phyloP scores from a whole-genome alignment of 139 green algal genomes.

The Coelastrella sp. region DNA sequence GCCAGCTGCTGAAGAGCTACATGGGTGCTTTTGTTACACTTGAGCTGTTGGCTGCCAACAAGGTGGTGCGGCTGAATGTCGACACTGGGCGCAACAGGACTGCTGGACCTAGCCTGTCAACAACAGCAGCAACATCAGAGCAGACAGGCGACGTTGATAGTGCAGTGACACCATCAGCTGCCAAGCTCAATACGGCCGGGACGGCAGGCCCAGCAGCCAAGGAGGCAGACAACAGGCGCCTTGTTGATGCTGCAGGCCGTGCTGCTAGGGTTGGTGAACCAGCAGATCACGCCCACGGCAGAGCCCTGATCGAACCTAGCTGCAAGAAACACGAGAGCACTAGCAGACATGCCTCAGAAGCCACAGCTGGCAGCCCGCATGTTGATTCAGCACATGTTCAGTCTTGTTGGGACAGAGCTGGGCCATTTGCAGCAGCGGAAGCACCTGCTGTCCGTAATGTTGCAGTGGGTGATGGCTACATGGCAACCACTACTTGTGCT shows the following conservation, averaged over 20 bases:
- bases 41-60: constrained; percentile 19
- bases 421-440: no score
- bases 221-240: no score
- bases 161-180: background rate
- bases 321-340: no score
- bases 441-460: no score
- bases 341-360: no score
- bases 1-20: constrained; percentile 33
- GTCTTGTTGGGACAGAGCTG: no score
- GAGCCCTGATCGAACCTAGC: no score
- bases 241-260: background rate
- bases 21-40: constrained; percentile 25
- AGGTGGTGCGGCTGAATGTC: constrained; percentile 29
- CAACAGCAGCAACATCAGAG: background rate
- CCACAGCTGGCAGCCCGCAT: no score
- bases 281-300: background rate
- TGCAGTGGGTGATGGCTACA: background rate
- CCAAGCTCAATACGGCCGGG: background rate
- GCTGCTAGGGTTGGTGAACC: background rate
- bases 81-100: background rate
- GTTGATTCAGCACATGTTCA: no score
- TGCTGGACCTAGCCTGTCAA: constrained; percentile 24
- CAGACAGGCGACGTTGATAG: background rate
- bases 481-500: background rate
- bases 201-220: background rate